Evolutionary conservation across 352 stramenopile species (phyloP), one percentile per base, ranked within the genome.

Genomic region (Salisapilia sapeloensis): DNA sequence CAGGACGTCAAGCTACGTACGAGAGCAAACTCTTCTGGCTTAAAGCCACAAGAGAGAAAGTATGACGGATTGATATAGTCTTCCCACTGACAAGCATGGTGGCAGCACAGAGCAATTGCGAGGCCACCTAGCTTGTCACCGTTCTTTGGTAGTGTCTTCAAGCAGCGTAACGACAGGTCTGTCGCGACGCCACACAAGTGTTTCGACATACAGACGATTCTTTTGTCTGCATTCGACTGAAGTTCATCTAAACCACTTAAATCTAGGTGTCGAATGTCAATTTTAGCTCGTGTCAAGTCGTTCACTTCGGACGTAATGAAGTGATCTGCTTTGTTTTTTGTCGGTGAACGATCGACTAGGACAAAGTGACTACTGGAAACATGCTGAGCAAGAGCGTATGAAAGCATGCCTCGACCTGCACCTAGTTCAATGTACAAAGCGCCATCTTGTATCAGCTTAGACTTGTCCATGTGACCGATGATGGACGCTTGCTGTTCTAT

Each of bases 401-500:
- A 90, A 13, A 86, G 38, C 74, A 86, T 85, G 0, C 67, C 70
- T 16, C 74, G 48, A 9, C 74, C 70, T 29, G 74, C 74, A 12
- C 74, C 74, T 6, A 90, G 58, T 35, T 89, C 74, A 4, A 85
- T 34, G 24, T 79, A 84, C 3, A 54, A 53, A 7, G 63, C 52
- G 24, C 50, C 39, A 12, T 61, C 33, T 16, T 75, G 37, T 23
- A 89, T 38, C 33, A 85, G 40, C 2, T 60, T 47, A 6, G 53
- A 46, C 3, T 54, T 33, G 12, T 79, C 61, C 65, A 89, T 79
- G 35, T 89, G 70, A 2, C 69, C 70, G 2, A 89, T 53, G 34
- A 89, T 89, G 6, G 69, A 85, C 6, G 70, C 58, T 29, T 89
- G 74, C 38, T 89, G 74, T 42, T 85, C 60, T 32, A 89, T 85